phyloP scores from a whole-genome alignment of 345 rosid species.

The Xanthoceras sorbifolium region DNA sequence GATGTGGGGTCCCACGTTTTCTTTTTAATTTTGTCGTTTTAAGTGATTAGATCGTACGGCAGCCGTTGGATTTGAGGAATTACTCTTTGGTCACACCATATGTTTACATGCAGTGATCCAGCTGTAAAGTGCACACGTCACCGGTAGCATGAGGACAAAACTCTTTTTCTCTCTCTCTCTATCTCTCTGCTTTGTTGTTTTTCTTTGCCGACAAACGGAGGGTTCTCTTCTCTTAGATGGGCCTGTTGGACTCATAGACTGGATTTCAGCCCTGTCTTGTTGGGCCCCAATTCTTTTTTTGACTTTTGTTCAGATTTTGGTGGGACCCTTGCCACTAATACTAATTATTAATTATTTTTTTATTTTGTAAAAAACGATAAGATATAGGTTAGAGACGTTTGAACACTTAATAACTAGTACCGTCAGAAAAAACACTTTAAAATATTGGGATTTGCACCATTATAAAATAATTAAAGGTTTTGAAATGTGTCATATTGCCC shows the following conservation, averaged over 20 bases:
- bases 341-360: neutral
- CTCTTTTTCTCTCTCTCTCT: neutral
- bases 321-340: neutral
- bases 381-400: too few species aligned
- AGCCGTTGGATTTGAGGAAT: conserved; percentile 27
- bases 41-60: neutral
- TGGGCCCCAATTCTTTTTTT: neutral
- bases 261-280: neutral
- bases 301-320: neutral
- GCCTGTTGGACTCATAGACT: neutral
- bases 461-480: too few species aligned
- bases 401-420: too few species aligned
- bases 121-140: conserved; percentile 26
- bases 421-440: too few species aligned
- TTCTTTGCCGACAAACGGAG: conserved; percentile 15
- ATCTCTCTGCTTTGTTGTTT: neutral
- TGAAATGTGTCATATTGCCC: too few species aligned
- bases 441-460: too few species aligned
- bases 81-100: neutral
- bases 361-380: too few species aligned
- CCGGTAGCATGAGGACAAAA: neutral
- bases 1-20: neutral
- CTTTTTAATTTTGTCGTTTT: neutral
- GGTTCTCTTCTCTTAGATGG: neutral
- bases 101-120: conserved; percentile 17